phyloP scores from a whole-genome alignment of 495 filamentous ascomycete species.

The Tuber aestivum region DNA sequence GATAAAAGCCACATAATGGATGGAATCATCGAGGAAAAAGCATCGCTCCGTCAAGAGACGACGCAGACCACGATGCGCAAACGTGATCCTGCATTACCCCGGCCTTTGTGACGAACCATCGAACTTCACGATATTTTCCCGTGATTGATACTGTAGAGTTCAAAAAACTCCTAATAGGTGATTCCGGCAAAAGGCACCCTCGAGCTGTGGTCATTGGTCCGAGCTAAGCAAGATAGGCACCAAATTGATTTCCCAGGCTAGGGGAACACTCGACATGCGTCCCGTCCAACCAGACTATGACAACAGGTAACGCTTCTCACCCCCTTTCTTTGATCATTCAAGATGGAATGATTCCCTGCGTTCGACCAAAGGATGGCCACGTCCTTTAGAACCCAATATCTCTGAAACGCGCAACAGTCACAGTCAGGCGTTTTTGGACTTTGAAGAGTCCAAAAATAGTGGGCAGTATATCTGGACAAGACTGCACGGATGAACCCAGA shows the following conservation, averaged over 20 bases:
- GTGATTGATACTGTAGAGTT: background rate
- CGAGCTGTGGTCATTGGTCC: background rate
- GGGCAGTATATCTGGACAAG: background rate
- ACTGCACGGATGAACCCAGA: background rate
- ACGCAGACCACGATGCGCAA: constrained; percentile 5
- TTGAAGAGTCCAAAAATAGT: background rate
- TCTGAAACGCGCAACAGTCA: constrained; percentile 2
- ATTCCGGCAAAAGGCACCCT: background rate
- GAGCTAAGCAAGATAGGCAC: background rate
- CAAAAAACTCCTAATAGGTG: background rate
- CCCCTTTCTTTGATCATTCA: background rate
- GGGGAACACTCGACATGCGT: background rate
- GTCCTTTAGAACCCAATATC: constrained; percentile 1
- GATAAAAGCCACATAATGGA: background rate
- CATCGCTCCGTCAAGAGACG: constrained; percentile 2
- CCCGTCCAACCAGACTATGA: constrained; percentile 4
- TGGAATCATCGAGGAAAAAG: constrained; percentile 1
- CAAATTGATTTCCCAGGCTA: background rate
- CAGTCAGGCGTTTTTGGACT: background rate
- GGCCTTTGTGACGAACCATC: background rate
- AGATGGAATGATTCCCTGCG: background rate
- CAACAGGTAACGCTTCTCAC: constrained; percentile 5
- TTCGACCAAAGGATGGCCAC: background rate
- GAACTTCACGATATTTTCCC: constrained; percentile 1
- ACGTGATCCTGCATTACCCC: constrained; percentile 5